Evolutionary conservation across 2,329 filamentous ascomycete genomes (phyloP).

Genomic region (Diaporthe longicolla): DNA sequence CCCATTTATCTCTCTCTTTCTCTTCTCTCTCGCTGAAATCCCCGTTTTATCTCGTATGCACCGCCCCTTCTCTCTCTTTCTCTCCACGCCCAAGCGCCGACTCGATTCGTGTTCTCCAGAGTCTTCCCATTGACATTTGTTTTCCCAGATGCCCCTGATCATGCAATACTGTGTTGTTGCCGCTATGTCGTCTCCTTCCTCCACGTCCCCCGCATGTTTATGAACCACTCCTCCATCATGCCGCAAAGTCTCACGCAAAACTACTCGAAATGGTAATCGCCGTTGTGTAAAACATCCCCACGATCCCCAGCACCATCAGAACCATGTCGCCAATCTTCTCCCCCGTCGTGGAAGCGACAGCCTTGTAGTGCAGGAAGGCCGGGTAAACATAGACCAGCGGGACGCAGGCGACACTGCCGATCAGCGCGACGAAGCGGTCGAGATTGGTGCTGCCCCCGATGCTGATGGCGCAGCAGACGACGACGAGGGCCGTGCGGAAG

Average conservation of each 20-base stretch:
- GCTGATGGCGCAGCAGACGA: conserved; percentile 72
- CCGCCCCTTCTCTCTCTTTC: neutral
- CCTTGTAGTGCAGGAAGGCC: conserved; percentile 77
- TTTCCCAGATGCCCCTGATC: neutral
- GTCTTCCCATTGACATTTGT: neutral
- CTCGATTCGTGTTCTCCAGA: conserved; percentile 1
- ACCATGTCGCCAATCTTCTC: conserved; percentile 72
- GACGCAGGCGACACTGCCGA: conserved; percentile 81
- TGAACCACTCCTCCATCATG: too few species aligned
- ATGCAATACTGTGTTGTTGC: neutral
- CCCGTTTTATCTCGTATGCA: conserved; percentile 1
- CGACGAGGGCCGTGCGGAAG: conserved; percentile 70
- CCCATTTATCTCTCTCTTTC: neutral
- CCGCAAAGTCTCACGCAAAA: conserved; percentile 49
- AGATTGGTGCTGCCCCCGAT: conserved; percentile 77
- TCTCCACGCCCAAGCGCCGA: conserved; percentile 17
- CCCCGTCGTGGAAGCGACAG: conserved; percentile 69
- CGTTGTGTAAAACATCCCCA: conserved; percentile 81
- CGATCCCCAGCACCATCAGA: conserved; percentile 73
- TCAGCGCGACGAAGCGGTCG: conserved; percentile 81
- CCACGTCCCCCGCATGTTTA: neutral
- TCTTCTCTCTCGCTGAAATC: neutral
- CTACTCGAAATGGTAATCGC: conserved; percentile 68
- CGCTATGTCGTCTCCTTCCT: neutral
- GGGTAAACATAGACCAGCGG: conserved; percentile 85